phyloP scores from a whole-genome alignment of 495 filamentous ascomycete genomes.

The Xylaria scruposa region DNA sequence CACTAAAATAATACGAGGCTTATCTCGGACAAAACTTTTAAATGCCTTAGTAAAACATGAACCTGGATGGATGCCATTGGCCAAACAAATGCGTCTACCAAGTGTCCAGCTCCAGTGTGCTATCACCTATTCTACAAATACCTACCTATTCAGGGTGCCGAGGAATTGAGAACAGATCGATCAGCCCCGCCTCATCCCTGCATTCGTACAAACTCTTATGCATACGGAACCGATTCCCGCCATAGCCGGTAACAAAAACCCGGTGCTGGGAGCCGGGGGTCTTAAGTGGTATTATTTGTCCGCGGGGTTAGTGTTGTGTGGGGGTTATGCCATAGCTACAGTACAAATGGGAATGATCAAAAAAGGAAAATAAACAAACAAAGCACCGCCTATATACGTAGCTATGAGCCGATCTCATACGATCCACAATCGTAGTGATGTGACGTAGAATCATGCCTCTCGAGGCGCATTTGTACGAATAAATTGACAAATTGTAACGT shows the following conservation, averaged over 20 bases:
- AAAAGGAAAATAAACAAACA: conserved; percentile 7
- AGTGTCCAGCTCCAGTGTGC: neutral
- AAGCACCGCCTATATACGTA: neutral
- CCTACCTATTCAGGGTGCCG: conserved; percentile 22
- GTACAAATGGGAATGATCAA: neutral
- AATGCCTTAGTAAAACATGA: neutral
- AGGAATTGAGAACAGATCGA: conserved; percentile 23
- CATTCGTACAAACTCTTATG: conserved; percentile 16
- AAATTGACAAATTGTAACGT: neutral
- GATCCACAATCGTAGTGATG: neutral
- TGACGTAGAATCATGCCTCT: neutral
- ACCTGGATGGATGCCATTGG: neutral
- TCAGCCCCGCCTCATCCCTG: conserved; percentile 26
- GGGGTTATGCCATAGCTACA: neutral
- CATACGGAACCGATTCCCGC: conserved; percentile 29
- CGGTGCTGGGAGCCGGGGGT: conserved; percentile 23
- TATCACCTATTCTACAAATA: conserved; percentile 10
- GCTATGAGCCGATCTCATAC: conserved; percentile 19
- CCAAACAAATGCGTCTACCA: neutral
- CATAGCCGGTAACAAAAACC: conserved; percentile 17
- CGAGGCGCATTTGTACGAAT: neutral
- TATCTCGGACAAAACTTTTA: neutral
- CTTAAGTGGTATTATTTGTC: neutral
- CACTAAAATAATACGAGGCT: neutral
- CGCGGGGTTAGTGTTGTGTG: neutral